Base-by-base conservation (phyloP, 1,284 basidiomycete genomes). In the Cryptococcus sp. region DNA sequence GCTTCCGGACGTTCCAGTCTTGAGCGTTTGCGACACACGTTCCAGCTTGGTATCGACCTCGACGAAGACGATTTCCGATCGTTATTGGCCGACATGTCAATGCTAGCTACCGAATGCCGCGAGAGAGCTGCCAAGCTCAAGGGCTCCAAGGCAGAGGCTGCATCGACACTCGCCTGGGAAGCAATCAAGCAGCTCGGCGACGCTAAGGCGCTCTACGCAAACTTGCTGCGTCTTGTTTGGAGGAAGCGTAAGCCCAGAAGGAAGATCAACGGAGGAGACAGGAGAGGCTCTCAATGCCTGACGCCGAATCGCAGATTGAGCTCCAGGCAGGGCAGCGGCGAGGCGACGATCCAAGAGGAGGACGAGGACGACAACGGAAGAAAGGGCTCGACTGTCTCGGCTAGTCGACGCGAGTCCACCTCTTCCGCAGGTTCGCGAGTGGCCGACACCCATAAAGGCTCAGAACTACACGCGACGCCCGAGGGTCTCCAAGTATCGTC, bases 21-120 rank as follows among this genome's bases (percentile, higher is more conserved):
- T 23, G 68, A 76, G 51, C 64, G 75, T 8, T 63, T 76, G 8
- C 66, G 70, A 27, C 72, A 72, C 53, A 72, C 70, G 4, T 75
- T 76, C 54, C 49, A 64, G 39, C 68, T 75, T 30, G 73, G 71
- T 30, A 61, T 64, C 10, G 64, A 70, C 8, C 60, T 76, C 15
- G 71, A 77, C 50, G 73, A 75, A 43, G 73, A 73, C 52, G 77
- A 76, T 47, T 75, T 77, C 61, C 57, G 71, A 25, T 63, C 66
- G 1, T 62, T 77, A 46, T 64, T 78, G 47, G 51, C 57, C 3
- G 77, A 78, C 56, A 68, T 77, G 62, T 51, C 68, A 7, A 60
- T 72, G 38, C 62, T 78, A 10, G 72, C 70, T 3, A 68, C 64
- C 17, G 73, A 73, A 58, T 72, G 69, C 38, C 58, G 75, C 11